Percentiles rank a stretch among this genome's conserved stretches.
phyloP scores from a whole-genome alignment of 2,329 filamentous ascomycete species.

The Aaosphaeria pasadenensis region DNA sequence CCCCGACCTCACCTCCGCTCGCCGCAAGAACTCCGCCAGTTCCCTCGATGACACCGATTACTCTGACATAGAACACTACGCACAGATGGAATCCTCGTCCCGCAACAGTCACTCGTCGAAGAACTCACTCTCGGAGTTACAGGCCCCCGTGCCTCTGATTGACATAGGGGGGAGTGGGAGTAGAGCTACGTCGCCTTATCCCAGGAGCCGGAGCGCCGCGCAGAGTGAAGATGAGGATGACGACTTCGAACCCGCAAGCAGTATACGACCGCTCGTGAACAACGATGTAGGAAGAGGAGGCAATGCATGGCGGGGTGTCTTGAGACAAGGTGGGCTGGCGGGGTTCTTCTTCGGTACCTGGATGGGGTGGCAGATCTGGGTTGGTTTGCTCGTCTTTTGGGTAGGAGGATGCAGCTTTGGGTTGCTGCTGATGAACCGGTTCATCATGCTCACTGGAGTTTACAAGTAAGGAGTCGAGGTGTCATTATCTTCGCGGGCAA shows the following conservation, averaged over 20 bases:
- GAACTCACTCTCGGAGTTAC: slow-evolving; percentile 35
- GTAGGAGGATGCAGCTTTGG: slow-evolving; percentile 47
- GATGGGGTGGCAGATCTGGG: slow-evolving; percentile 48
- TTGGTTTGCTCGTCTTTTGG: slow-evolving; percentile 48
- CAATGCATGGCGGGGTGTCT: slow-evolving; percentile 27
- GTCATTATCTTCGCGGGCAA: background rate
- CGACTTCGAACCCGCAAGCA: slow-evolving; percentile 35
- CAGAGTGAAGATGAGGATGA: slow-evolving; percentile 50
- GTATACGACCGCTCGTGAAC: slow-evolving; percentile 38
- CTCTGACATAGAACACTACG: slow-evolving; percentile 32
- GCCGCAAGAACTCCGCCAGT: slow-evolving; percentile 31
- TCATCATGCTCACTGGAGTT: slow-evolving; percentile 50
- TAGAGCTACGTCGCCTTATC: slow-evolving; percentile 45
- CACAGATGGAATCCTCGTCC: slow-evolving; percentile 22
- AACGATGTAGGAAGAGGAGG: slow-evolving; percentile 26
- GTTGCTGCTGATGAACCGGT: slow-evolving; percentile 50
- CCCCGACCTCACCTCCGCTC: slow-evolving; percentile 7
- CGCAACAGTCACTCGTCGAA: slow-evolving; percentile 23
- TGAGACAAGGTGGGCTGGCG: slow-evolving; percentile 45
- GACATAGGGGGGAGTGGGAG: slow-evolving; percentile 30
- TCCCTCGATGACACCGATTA: slow-evolving; percentile 39
- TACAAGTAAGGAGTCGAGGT: slow-evolving; percentile 34
- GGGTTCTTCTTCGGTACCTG: slow-evolving; percentile 48
- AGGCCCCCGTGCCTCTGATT: slow-evolving; percentile 43
- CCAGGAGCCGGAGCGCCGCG: slow-evolving; percentile 39